Percentiles rank a stretch among this genome's conserved stretches.
phyloP scores from a whole-genome alignment of 1,139 yeast genomes.

The Casaregolazyma suthepensis region DNA sequence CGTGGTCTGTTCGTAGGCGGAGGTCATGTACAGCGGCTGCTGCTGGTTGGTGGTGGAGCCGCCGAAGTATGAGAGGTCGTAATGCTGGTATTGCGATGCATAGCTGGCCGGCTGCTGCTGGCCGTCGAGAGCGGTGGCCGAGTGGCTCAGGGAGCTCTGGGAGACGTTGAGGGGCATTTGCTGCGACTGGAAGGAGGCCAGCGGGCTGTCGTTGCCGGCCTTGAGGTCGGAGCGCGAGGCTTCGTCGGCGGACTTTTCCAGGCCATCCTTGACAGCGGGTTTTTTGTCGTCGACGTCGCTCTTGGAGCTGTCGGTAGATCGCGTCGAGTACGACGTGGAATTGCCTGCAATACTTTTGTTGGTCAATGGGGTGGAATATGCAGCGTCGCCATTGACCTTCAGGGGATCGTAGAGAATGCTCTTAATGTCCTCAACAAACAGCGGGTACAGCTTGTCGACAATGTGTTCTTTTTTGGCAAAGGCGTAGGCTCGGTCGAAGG shows the following conservation, averaged over 20 bases:
- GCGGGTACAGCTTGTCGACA: conserved; percentile 72
- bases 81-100: neutral
- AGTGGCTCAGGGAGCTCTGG: neutral
- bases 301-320: neutral
- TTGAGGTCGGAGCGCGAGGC: neutral
- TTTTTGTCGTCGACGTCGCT: neutral
- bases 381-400: conserved; percentile 6
- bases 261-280: neutral
- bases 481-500: conserved; percentile 80
- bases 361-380: neutral
- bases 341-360: neutral
- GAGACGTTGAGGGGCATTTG: neutral
- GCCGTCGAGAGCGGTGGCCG: neutral
- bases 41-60: conserved; percentile 5
- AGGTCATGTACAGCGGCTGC: conserved; percentile 5
- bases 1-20: conserved; percentile 8
- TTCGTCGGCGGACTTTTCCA: neutral
- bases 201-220: neutral
- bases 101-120: neutral
- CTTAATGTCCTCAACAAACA: conserved; percentile 80
- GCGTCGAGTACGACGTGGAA: neutral
- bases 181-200: neutral
- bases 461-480: conserved; percentile 85
- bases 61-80: conserved; percentile 6
- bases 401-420: conserved; percentile 23